Conservation (phyloP, 371 early-diverging fungal genomes). For the Mucor piriformis region DNA sequence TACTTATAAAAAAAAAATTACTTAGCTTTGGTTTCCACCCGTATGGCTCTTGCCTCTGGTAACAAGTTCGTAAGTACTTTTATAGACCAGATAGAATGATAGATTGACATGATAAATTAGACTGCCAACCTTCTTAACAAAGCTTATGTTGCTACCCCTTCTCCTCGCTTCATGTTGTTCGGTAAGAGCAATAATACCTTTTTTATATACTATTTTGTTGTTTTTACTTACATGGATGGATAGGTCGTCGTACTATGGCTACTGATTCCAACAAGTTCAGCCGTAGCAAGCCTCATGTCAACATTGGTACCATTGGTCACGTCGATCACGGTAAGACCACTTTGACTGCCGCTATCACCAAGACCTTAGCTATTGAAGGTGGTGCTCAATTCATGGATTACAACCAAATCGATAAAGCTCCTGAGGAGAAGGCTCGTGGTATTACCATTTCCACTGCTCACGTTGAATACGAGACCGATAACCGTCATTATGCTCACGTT, state of each 20-base stretch:
- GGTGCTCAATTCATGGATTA: constrained; percentile 95
- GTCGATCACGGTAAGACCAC: constrained; percentile 99
- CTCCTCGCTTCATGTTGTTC: constrained; percentile 48
- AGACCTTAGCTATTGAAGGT: constrained; percentile 76
- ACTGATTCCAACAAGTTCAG: constrained; percentile 60
- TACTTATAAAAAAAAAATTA: neutral
- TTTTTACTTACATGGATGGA: neutral
- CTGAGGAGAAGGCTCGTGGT: constrained; percentile 97
- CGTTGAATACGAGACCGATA: constrained; percentile 93
- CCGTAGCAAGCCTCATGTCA: constrained; percentile 96
- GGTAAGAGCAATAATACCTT: constrained; percentile 38
- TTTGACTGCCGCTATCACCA: constrained; percentile 99
- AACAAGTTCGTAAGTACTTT: constrained; percentile 46
- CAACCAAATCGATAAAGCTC: constrained; percentile 96
- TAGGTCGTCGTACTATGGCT: constrained; percentile 53
- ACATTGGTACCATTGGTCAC: constrained; percentile 99
- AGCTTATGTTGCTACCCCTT: constrained; percentile 42
- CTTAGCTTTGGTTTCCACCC: constrained; percentile 42
- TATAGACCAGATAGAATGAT: neutral
- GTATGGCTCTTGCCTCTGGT: constrained; percentile 44
- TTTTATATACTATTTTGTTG: neutral
- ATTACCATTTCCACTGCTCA: constrained; percentile 97
- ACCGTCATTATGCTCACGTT: constrained; percentile 96
- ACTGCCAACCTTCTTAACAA: constrained; percentile 45
- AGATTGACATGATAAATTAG: constrained; percentile 16